phyloP scores from a whole-genome alignment of 139 green algal species.

The Volvox africanus region DNA sequence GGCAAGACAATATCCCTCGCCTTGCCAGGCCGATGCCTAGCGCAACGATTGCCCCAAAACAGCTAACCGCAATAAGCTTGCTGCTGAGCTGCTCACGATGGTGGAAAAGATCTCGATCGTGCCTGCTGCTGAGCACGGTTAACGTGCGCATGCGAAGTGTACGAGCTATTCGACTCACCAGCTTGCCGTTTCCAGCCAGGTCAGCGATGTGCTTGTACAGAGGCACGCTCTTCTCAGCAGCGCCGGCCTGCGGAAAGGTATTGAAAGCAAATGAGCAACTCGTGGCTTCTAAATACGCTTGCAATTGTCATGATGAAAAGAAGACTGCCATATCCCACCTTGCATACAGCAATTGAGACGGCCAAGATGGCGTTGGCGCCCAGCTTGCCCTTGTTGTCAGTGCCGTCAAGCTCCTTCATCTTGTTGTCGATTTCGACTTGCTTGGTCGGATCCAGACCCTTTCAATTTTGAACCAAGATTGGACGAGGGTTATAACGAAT shows the following conservation, averaged over 20 bases:
- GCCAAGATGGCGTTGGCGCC: constrained; percentile 99
- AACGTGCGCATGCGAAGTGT: no score
- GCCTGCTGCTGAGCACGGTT: no score
- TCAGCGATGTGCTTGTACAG: constrained; percentile 97
- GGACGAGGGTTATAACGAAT: neutral
- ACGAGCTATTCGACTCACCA: constrained; percentile 67
- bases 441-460: constrained; percentile 93
- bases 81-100: no score
- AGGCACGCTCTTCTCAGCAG: constrained; percentile 94
- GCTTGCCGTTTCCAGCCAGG: constrained; percentile 94
- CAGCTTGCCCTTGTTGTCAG: constrained; percentile 97
- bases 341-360: constrained; percentile 95
- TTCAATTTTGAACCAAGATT: neutral
- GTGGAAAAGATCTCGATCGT: no score
- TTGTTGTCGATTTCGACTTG: constrained; percentile 93
- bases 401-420: constrained; percentile 98
- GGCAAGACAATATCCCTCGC: no score
- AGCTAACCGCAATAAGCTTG: no score
- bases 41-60: no score
- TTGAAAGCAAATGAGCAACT: no score
- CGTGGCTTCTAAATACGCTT: neutral
- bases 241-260: constrained; percentile 79
- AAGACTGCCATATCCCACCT: constrained; percentile 60
- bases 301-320: neutral
- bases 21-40: no score